These are phyloP conservation scores for Cladosporium sp. DNA, from an alignment of 2,329 filamentous ascomycete species.

Conservation along the genomic window DNA sequence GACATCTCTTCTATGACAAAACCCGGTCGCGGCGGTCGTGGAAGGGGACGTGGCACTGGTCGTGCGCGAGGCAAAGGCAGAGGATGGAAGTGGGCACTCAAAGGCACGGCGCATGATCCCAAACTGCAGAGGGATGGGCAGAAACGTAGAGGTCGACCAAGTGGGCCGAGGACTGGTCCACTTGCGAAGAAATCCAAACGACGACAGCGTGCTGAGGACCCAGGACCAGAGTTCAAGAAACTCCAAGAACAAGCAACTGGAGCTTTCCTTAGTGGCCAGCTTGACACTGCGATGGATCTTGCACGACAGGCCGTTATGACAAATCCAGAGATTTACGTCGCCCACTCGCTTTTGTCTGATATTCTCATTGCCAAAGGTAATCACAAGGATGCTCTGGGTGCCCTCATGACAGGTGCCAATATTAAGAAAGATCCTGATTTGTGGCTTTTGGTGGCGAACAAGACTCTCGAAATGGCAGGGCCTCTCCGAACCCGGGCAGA, in stretches of 20 bases:
- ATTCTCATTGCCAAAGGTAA: conserved; percentile 55
- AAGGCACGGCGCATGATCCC: conserved; percentile 31
- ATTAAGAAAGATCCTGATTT: conserved; percentile 54
- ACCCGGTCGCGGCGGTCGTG: conserved; percentile 4
- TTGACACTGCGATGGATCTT: conserved; percentile 54
- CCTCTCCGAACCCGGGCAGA: conserved; percentile 37
- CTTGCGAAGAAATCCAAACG: conserved; percentile 24
- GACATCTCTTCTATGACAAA: not conserved
- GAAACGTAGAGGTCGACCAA: conserved; percentile 16
- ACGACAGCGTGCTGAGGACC: conserved; percentile 51
- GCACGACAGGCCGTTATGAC: conserved; percentile 48
- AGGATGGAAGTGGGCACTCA: conserved; percentile 30
- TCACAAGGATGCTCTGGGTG: conserved; percentile 52
- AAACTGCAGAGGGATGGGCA: conserved; percentile 21
- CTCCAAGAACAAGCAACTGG: conserved; percentile 64
- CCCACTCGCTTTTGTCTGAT: conserved; percentile 58
- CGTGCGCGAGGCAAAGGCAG: conserved; percentile 21
- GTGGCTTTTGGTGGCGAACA: conserved; percentile 55
- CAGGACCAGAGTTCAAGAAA: conserved; percentile 66
- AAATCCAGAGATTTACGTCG: conserved; percentile 60
- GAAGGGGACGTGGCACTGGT: conserved; percentile 18
- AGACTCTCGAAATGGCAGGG: conserved; percentile 48
- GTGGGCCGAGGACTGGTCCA: conserved; percentile 11
- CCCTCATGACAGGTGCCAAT: conserved; percentile 52
- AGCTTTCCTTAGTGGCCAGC: conserved; percentile 60